A percentile compares a stretch with the other conserved stretches of the same genome.
phyloP scores from a whole-genome alignment of 768 basidiomycete species.

The Boletus subparvulus region DNA sequence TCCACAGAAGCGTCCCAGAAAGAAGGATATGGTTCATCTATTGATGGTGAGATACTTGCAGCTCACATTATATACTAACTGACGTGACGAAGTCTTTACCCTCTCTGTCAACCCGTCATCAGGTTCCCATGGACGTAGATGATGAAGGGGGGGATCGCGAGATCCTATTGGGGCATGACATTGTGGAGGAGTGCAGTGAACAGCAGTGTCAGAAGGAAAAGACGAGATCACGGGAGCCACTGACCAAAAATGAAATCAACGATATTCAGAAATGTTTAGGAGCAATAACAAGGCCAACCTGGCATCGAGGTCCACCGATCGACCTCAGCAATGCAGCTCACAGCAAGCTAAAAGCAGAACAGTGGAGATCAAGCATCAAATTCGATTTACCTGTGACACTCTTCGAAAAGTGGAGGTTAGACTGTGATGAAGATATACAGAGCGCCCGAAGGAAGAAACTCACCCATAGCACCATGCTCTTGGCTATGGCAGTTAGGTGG shows the following conservation, averaged over 20 bases:
- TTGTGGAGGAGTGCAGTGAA: neutral
- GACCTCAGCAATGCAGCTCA: slow-evolving; percentile 24
- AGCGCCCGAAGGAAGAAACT: slow-evolving; percentile 8
- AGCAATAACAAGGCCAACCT: neutral
- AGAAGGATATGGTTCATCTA: no score
- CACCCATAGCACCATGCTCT: slow-evolving; percentile 28
- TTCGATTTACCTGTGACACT: slow-evolving; percentile 31
- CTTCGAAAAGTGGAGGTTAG: slow-evolving; percentile 23
- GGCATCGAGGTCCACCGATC: slow-evolving; percentile 23
- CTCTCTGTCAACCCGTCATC: no score
- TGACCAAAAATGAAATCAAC: neutral
- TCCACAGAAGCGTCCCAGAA: no score
- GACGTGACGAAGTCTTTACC: no score
- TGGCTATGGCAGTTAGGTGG: neutral
- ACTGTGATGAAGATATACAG: neutral
- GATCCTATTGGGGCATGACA: no score
- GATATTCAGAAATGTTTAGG: neutral
- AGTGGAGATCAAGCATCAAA: slow-evolving; percentile 31
- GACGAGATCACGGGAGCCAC: neutral
- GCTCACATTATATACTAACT: no score
- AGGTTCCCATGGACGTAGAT: no score
- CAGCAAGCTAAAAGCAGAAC: slow-evolving; percentile 36
- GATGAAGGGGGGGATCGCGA: no score
- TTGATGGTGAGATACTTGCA: no score
- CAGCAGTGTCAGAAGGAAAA: neutral